phyloP scores from a whole-genome alignment of 306 rosid genomes.

The Citrullus colocynthis region DNA sequence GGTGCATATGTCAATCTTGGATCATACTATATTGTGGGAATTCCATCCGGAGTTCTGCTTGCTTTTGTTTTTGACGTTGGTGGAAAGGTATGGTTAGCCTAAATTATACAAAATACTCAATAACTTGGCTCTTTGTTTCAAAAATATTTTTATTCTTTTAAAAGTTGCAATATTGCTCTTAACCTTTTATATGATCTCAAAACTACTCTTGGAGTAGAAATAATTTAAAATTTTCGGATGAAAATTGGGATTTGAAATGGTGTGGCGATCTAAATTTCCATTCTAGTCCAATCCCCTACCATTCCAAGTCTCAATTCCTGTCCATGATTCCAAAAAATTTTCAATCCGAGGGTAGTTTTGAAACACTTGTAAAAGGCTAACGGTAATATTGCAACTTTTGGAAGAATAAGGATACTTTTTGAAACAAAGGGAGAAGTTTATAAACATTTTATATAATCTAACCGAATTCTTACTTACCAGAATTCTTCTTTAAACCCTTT shows the following conservation, averaged over 20 bases:
- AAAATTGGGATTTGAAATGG: too few species aligned
- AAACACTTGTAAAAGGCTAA: too few species aligned
- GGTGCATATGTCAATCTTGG: slow-evolving; percentile 76
- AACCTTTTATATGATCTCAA: neutral
- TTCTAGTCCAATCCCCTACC: too few species aligned
- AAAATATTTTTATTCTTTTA: too few species aligned
- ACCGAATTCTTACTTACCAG: neutral
- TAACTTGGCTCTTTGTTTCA: too few species aligned
- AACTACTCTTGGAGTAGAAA: neutral
- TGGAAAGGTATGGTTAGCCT: slow-evolving; percentile 33
- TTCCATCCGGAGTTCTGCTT: slow-evolving; percentile 43
- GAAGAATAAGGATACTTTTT: too few species aligned
- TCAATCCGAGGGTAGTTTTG: too few species aligned
- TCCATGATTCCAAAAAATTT: too few species aligned
- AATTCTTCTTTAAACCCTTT: neutral
- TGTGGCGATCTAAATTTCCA: neutral
- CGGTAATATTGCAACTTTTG: too few species aligned
- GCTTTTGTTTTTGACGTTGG: slow-evolving; percentile 47
- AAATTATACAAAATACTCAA: too few species aligned
- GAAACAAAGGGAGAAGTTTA: neutral
- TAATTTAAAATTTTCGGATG: neutral
- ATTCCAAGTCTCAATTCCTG: neutral
- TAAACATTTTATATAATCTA: too few species aligned
- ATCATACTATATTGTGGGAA: slow-evolving; percentile 56
- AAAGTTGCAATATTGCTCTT: too few species aligned